phyloP scores from a whole-genome alignment of 2,329 filamentous ascomycete species.

The Fusarium dimerum region DNA sequence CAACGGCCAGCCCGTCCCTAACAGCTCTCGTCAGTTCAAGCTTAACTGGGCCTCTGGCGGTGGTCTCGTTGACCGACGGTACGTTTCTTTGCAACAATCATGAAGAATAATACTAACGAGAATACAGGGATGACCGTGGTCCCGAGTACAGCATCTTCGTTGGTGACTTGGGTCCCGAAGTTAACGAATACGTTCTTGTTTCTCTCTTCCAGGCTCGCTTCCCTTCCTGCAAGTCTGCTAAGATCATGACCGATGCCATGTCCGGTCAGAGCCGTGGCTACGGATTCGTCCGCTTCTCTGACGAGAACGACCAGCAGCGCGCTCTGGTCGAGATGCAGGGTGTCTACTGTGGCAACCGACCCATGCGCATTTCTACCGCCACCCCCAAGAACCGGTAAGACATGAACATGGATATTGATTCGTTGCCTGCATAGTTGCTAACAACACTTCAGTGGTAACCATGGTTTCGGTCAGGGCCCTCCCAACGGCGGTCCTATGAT shows the following conservation, averaged over 20 bases:
- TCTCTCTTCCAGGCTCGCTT: slow-evolving; percentile 97
- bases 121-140: slow-evolving; percentile 82
- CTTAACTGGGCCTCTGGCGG: slow-evolving; percentile 99
- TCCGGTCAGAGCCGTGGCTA: slow-evolving; percentile 97
- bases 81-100: slow-evolving; percentile 33
- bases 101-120: neutral
- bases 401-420: slow-evolving; percentile 9
- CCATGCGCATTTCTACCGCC: slow-evolving; percentile 97
- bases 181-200: slow-evolving; percentile 97
- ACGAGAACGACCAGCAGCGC: slow-evolving; percentile 94
- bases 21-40: slow-evolving; percentile 95
- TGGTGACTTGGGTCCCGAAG: slow-evolving; percentile 94
- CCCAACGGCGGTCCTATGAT: slow-evolving; percentile 49
- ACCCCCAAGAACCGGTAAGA: slow-evolving; percentile 86
- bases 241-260: slow-evolving; percentile 99
- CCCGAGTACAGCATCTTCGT: slow-evolving; percentile 98
- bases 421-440: neutral
- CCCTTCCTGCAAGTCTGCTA: slow-evolving; percentile 96
- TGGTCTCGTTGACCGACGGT: slow-evolving; percentile 91
- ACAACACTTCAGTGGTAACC: slow-evolving; percentile 34
- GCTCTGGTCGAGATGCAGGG: slow-evolving; percentile 98
- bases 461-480: slow-evolving; percentile 44
- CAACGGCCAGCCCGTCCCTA: slow-evolving; percentile 87
- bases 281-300: slow-evolving; percentile 95
- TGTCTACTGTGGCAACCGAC: slow-evolving; percentile 96